phyloP scores from a whole-genome alignment of 1,284 basidiomycete species.

The Apiotrichum brassicae region DNA sequence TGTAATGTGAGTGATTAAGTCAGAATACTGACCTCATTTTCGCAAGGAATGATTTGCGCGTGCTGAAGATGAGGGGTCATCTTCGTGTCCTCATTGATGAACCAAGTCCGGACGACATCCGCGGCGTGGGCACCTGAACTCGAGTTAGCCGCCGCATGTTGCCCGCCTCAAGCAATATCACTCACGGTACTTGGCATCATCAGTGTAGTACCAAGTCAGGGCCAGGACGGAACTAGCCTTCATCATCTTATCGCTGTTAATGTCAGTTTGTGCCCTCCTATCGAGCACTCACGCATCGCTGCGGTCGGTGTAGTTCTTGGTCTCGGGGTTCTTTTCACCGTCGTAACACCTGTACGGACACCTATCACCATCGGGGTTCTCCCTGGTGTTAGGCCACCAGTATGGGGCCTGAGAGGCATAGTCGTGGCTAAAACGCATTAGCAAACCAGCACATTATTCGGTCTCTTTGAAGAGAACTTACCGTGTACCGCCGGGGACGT shows the following conservation, averaged over 20 bases:
- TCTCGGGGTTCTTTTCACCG: slow-evolving; percentile 11
- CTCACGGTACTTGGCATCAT: slow-evolving; percentile 6
- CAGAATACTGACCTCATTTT: not conserved
- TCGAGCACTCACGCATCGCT: not conserved
- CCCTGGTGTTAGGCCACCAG: slow-evolving; percentile 12
- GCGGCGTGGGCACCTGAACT: not conserved
- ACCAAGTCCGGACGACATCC: slow-evolving; percentile 5
- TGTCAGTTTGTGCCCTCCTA: not conserved
- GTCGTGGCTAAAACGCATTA: slow-evolving; percentile 1
- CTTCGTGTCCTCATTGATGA: not conserved
- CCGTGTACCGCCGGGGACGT: slow-evolving; percentile 4
- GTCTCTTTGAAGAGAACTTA: not conserved
- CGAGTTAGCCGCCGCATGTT: too few relatives aligned
- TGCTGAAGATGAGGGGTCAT: slow-evolving; percentile 11
- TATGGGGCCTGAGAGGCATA: slow-evolving; percentile 15
- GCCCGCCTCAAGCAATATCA: not conserved
- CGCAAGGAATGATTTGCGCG: slow-evolving; percentile 10
- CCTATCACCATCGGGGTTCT: not conserved
- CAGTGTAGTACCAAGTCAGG: slow-evolving; percentile 15
- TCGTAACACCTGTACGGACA: slow-evolving; percentile 14
- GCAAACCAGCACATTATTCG: too few relatives aligned
- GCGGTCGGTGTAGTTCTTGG: slow-evolving; percentile 12
- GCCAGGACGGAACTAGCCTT: slow-evolving; percentile 3
- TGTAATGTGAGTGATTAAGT: too few relatives aligned
- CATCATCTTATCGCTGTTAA: slow-evolving; percentile 5